These are phyloP conservation scores for Knufia petricola DNA, from an alignment of 2,329 filamentous ascomycete species.

Conservation along the genomic window DNA sequence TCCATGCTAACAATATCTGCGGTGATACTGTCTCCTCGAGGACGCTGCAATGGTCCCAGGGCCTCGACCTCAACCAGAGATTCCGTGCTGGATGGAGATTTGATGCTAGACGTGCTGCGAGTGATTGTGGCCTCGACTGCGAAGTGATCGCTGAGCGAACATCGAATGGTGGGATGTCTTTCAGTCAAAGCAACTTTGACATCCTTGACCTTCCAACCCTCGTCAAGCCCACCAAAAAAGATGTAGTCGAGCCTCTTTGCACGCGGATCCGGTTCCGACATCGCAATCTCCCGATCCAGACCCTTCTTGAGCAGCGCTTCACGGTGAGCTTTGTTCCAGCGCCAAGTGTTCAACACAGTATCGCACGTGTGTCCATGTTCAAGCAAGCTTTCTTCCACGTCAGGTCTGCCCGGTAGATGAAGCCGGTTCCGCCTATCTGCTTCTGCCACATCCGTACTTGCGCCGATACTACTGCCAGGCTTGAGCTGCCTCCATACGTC, in stretches of 20 bases:
- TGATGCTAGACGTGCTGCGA: slow-evolving; percentile 28
- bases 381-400: slow-evolving; percentile 64
- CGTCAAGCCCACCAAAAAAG: slow-evolving; percentile 48
- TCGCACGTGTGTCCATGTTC: slow-evolving; percentile 85
- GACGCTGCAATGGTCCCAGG: not conserved
- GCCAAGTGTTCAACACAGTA: slow-evolving; percentile 81
- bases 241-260: slow-evolving; percentile 94
- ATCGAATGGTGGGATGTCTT: slow-evolving; percentile 69
- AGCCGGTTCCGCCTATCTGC: slow-evolving; percentile 50
- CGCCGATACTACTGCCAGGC: slow-evolving; percentile 72
- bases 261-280: slow-evolving; percentile 55
- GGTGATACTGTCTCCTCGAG: not conserved
- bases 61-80: slow-evolving; percentile 6
- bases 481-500: slow-evolving; percentile 81
- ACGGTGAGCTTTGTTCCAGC: slow-evolving; percentile 66
- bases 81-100: slow-evolving; percentile 4
- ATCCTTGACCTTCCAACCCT: slow-evolving; percentile 58
- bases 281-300: slow-evolving; percentile 54
- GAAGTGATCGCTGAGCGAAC: slow-evolving; percentile 91
- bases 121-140: slow-evolving; percentile 72
- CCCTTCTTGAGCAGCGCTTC: slow-evolving; percentile 59
- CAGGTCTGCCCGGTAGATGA: slow-evolving; percentile 44
- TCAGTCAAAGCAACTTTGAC: slow-evolving; percentile 70
- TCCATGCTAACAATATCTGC: slow-evolving; percentile 14
- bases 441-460: slow-evolving; percentile 58